Base-by-base conservation (phyloP, 2,329 filamentous ascomycete species). In the Samsoniella hepiali region DNA sequence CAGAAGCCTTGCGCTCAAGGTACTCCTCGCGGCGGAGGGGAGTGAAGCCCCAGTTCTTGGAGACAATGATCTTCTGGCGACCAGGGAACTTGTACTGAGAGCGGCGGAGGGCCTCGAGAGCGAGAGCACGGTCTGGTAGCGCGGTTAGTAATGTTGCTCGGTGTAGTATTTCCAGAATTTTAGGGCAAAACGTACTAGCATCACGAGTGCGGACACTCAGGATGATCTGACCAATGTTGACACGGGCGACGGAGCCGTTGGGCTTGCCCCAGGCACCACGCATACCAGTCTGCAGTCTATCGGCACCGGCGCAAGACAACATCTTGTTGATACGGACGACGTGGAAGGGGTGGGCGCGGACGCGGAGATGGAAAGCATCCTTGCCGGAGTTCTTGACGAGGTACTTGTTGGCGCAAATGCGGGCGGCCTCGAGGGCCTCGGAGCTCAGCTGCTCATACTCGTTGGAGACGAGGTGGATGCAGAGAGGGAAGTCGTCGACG, bases 251-350 rank as follows among this genome's bases (percentile, higher is more conserved):
- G 76, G 88, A 90, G 79, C 95, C 95, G 88, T 98, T 96, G 81
- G 95, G 95, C 90, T 99, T 99, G 79, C 95, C 95, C 89, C 93
- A 99, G 75, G 95, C 95, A 89, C 95, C 95, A 90, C 95, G 94
- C 95, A 99, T 99, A 87, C 95, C 95, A 74, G 95, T 99, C 85
- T 99, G 95, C 82, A 99, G 87, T 90, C 95, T 93, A 98, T 99
- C 95, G 89, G 95, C 95, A 88, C 95, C 95, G 78, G 95, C 95
- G 83, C 95, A 99, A 79, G 95, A 98, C 92, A 99, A 94, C 95
- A 99, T 99, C 91, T 99, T 99, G 93, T 99, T 99, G 93, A 99
- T 99, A 84, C 95, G 95, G 87, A 99, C 91, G 84, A 99, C 95
- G 88, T 99, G 95, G 92, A 91, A 99, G 72, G 95, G 95, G 88